Base-by-base conservation (phyloP, 1,284 basidiomycete genomes). In the Amylostereum areolatum region DNA sequence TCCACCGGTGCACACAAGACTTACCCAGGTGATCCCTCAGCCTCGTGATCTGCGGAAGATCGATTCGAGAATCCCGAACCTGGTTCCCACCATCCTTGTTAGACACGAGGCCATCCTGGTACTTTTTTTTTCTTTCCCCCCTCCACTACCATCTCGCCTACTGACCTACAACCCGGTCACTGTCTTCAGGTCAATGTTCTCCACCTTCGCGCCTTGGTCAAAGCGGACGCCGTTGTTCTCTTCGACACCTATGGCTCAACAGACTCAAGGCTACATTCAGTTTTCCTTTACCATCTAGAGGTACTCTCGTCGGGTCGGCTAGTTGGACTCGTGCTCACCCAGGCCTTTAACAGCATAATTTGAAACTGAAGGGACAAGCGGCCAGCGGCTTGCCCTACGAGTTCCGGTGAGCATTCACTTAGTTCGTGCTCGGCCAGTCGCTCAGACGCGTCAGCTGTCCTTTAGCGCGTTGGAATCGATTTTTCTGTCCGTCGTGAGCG, bases 11-110 rank as follows among this genome's bases (percentile, higher is more conserved):
- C 18, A 40, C 32, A 28, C 11, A 40, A 36, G 51, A 56, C 49
- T 31, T 56, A 47, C 51, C 47, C 34, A 42, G 47, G 35, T 51
- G 51, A 48, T 49, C 47, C 43, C 33, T 18, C 64, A 97, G 89
- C 90, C 93, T 55, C 88, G 96, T 73, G 96, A 99, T 70, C 75
- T 99, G 39, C 86, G 96, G 50, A 97, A 97, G 73, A 92, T 99
- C 59, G 96, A 98, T 72, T 93, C 91, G 10, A 78, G 93, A 55
- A 82, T 95, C 52, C 93, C 94, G 24, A 97, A 95, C 66, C 80
- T 96, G 49, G 92, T 98, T 11, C 95, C 96, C 31, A 94, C 92
- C 35, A 97, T 98, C 61, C 78, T 99, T 42, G 83, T 91, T 39
- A 79, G 96, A 53, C 85, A 85, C 60, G 85, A 92, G 64, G 92